Evolutionary conservation across 164 flowering plant genomes (phyloP).

Genomic region (Umbellularia californica): DNA sequence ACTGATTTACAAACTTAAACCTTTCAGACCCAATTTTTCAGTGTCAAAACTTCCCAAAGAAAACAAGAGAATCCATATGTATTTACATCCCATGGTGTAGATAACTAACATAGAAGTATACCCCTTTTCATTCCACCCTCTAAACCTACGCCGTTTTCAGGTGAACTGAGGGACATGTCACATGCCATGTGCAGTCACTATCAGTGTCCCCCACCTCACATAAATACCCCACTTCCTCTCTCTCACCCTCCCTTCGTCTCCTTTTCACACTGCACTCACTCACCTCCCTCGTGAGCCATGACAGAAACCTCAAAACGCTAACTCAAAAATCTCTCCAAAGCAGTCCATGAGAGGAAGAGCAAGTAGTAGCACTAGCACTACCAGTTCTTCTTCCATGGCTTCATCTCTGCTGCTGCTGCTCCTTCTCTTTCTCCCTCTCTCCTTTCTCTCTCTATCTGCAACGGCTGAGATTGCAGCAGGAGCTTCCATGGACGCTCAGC

Average conservation of each 20-base stretch:
- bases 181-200: conserved; percentile 59
- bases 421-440: background rate
- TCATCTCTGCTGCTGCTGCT: background rate
- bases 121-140: too few species aligned
- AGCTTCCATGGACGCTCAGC: conserved; percentile 2
- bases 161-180: conserved; percentile 13
- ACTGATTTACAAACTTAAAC: too few species aligned
- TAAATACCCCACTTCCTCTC: conserved; percentile 4
- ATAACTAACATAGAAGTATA: too few species aligned
- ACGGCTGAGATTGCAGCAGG: background rate
- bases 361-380: too few species aligned
- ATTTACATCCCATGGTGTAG: too few species aligned
- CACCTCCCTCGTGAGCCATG: background rate
- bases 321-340: too few species aligned
- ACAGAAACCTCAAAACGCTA: too few species aligned
- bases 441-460: background rate
- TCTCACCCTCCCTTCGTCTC: conserved; percentile 6
- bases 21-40: too few species aligned
- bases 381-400: background rate
- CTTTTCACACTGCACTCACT: background rate
- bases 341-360: too few species aligned
- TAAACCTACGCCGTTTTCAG: too few species aligned
- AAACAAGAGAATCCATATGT: too few species aligned
- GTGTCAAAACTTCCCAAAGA: too few species aligned
- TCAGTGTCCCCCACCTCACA: background rate